These are phyloP conservation scores for Yarrowia sp. DNA, from an alignment of 805 yeast genomes.

Conservation along the genomic window DNA sequence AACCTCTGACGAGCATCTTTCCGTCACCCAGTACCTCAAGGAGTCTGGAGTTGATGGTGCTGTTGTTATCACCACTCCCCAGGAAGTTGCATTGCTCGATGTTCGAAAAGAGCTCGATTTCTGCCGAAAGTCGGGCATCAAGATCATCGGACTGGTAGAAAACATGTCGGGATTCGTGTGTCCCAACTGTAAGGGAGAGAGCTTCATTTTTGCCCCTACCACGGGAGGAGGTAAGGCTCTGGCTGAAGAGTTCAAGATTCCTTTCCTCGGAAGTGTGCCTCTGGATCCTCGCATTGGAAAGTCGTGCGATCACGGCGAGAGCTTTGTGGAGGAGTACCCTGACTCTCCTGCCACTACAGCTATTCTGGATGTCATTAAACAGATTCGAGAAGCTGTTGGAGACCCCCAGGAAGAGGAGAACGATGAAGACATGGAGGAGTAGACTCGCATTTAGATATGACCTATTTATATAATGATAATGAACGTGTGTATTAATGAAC, in stretches of 20 bases:
- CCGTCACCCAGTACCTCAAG: conserved; percentile 85
- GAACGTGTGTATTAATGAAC: too few relatives aligned
- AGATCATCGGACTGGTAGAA: conserved; percentile 87
- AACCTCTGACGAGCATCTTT: conserved; percentile 94
- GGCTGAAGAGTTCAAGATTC: conserved; percentile 78
- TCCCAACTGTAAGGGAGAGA: conserved; percentile 89
- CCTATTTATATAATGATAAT: conserved; percentile 23
- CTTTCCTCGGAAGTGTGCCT: conserved; percentile 91
- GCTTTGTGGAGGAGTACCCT: conserved; percentile 77
- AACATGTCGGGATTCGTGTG: conserved; percentile 99
- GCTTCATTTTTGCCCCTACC: conserved; percentile 89
- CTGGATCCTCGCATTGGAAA: conserved; percentile 93
- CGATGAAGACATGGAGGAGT: conserved; percentile 1
- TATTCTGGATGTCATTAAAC: conserved; percentile 73
- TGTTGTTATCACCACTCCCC: conserved; percentile 93
- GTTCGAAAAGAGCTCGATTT: conserved; percentile 96
- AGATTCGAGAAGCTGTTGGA: conserved; percentile 43
- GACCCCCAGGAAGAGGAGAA: conserved; percentile 17
- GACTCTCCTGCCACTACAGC: conserved; percentile 94
- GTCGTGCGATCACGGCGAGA: conserved; percentile 85
- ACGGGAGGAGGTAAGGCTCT: conserved; percentile 94
- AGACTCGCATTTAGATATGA: conserved; percentile 26
- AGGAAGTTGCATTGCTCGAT: conserved; percentile 93
- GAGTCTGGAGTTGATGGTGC: conserved; percentile 97
- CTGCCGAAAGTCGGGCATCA: conserved; percentile 88